Conservation (phyloP, 805 yeast species). For the Candida cerambycidarum region DNA sequence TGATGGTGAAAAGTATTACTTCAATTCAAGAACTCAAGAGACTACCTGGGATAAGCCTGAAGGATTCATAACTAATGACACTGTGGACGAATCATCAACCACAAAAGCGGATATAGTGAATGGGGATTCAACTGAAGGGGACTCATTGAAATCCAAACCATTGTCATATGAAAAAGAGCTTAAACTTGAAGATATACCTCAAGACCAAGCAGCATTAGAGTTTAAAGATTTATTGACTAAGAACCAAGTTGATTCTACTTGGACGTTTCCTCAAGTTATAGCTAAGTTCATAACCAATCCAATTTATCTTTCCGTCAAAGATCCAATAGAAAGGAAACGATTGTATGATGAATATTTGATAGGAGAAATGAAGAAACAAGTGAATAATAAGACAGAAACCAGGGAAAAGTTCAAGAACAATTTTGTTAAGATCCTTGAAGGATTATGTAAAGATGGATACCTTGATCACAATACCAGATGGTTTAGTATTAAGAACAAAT, state of each 20-base stretch:
- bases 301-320: slow-evolving; percentile 65
- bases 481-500: slow-evolving; percentile 49
- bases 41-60: slow-evolving; percentile 83
- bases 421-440: slow-evolving; percentile 48
- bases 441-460: slow-evolving; percentile 29
- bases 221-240: slow-evolving; percentile 56
- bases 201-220: slow-evolving; percentile 37
- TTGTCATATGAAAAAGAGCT: slow-evolving; percentile 2
- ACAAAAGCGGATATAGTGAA: background rate
- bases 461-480: slow-evolving; percentile 62
- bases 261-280: slow-evolving; percentile 73
- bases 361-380: slow-evolving; percentile 44
- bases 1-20: slow-evolving; percentile 66
- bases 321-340: slow-evolving; percentile 58
- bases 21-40: slow-evolving; percentile 59
- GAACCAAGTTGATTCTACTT: slow-evolving; percentile 62
- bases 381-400: slow-evolving; percentile 51
- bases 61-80: slow-evolving; percentile 29
- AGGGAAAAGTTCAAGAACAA: slow-evolving; percentile 55
- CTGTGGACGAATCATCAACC: too few relatives aligned
- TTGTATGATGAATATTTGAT: slow-evolving; percentile 64
- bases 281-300: slow-evolving; percentile 55
- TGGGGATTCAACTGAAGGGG: background rate
- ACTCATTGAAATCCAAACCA: slow-evolving; percentile 3
- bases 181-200: background rate